Conservation (phyloP, 1,284 basidiomycete genomes). For the Apiotrichum brassicae region DNA sequence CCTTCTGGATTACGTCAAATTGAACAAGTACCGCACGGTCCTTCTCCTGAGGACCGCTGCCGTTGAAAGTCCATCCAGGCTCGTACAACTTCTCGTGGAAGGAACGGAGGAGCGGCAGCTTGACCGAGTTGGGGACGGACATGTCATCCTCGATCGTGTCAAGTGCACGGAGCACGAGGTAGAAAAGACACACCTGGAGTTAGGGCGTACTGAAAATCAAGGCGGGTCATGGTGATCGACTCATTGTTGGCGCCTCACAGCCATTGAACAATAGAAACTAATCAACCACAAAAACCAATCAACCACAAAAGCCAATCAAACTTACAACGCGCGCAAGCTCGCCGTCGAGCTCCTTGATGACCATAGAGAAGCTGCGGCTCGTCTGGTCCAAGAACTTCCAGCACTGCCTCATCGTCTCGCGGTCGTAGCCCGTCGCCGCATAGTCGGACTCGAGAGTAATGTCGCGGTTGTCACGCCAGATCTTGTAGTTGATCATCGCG, state of each 20-base stretch:
- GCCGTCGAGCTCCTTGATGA: constrained; percentile 95
- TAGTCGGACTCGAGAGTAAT: constrained; percentile 63
- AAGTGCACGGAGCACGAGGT: constrained; percentile 84
- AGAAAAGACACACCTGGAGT: constrained; percentile 85
- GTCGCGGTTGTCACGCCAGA: constrained; percentile 74
- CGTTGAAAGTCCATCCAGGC: constrained; percentile 82
- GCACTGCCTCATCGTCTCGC: constrained; percentile 75
- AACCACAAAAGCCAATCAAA: background rate
- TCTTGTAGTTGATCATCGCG: constrained; percentile 66
- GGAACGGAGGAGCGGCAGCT: constrained; percentile 75
- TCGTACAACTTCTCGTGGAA: constrained; percentile 78
- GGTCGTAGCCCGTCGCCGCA: constrained; percentile 71
- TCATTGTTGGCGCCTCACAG: too few species aligned
- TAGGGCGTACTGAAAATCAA: background rate
- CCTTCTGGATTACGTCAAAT: constrained; percentile 76
- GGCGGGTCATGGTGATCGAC: too few species aligned
- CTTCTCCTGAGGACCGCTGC: constrained; percentile 79
- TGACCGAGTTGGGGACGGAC: constrained; percentile 79
- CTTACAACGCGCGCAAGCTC: constrained; percentile 80
- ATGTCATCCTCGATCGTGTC: constrained; percentile 99
- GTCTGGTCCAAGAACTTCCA: constrained; percentile 88
- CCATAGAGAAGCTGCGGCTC: constrained; percentile 82
- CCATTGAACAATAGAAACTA: too few species aligned
- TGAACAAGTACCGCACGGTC: constrained; percentile 82
- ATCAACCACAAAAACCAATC: background rate